Conservation (phyloP, 164 flowering plant species). For the Chloranthus sessilifolius region DNA sequence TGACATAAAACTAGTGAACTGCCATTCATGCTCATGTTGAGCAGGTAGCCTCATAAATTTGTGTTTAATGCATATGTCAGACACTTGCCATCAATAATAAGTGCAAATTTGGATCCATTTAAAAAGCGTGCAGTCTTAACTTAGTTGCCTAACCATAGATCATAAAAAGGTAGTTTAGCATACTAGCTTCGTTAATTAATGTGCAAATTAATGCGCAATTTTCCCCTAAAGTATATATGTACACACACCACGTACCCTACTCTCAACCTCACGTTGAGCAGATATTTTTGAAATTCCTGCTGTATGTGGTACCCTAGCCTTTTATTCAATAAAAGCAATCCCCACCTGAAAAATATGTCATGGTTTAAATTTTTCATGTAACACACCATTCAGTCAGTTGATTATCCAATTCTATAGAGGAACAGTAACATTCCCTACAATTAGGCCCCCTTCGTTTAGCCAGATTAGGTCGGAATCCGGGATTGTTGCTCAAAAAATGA, state of each 20-base stretch:
- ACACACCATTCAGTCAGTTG: too few species aligned
- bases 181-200: neutral
- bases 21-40: conserved; percentile 84
- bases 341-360: too few species aligned
- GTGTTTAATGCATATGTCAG: conserved; percentile 95
- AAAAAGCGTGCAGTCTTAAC: conserved; percentile 83
- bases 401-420: too few species aligned
- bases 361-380: too few species aligned
- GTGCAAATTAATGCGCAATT: neutral
- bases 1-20: conserved; percentile 93
- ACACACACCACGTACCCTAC: conserved; percentile 49
- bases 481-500: too few species aligned
- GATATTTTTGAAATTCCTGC: too few species aligned
- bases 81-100: conserved; percentile 97
- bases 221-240: neutral
- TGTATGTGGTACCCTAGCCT: too few species aligned
- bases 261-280: conserved; percentile 87
- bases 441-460: too few species aligned
- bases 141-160: conserved; percentile 56
- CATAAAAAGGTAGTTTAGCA: neutral
- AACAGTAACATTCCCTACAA: too few species aligned
- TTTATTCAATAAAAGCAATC: too few species aligned
- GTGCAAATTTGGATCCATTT: conserved; percentile 70
- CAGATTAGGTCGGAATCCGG: too few species aligned
- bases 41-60: conserved; percentile 61